Percentiles rank a stretch among this genome's conserved stretches.
phyloP scores from a whole-genome alignment of 1,139 yeast genomes.

The Williopsis jadinii region DNA sequence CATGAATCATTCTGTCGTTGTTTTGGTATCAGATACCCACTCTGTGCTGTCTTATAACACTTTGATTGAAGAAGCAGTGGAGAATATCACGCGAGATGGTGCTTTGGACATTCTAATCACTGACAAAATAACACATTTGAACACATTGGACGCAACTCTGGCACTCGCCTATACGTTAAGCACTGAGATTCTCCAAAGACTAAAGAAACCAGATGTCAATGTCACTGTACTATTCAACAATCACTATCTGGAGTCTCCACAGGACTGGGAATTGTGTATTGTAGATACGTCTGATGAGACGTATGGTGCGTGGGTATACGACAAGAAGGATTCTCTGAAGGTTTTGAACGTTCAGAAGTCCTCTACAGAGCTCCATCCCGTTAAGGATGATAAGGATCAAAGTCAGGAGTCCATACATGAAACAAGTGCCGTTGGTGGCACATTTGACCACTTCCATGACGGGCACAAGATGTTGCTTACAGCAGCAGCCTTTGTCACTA shows the following conservation, averaged over 20 bases:
- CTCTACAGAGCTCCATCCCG: not conserved
- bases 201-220: conserved; percentile 7
- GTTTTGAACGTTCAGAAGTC: conserved; percentile 10
- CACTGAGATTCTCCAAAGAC: conserved; percentile 8
- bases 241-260: conserved; percentile 12
- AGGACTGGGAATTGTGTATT: conserved; percentile 15
- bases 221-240: conserved; percentile 18
- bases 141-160: conserved; percentile 15
- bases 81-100: conserved; percentile 8
- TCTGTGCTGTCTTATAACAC: conserved; percentile 15
- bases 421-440: conserved; percentile 79
- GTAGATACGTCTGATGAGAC: conserved; percentile 11
- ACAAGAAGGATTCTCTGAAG: conserved; percentile 7
- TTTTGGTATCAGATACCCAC: conserved; percentile 13
- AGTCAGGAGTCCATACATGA: conserved; percentile 23
- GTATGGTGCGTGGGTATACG: conserved; percentile 7
- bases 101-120: conserved; percentile 15
- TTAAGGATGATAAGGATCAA: conserved; percentile 11
- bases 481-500: conserved; percentile 58
- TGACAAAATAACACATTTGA: conserved; percentile 11
- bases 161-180: conserved; percentile 16
- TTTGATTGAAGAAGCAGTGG: conserved; percentile 13
- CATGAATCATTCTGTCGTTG: conserved; percentile 6
- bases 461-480: conserved; percentile 88
- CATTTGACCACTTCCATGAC: conserved; percentile 93